A percentile compares a stretch with the other conserved stretches of the same genome.
Evolutionary conservation across 2,329 filamentous ascomycete species (phyloP).

Genomic region (Penicillium sp.): DNA sequence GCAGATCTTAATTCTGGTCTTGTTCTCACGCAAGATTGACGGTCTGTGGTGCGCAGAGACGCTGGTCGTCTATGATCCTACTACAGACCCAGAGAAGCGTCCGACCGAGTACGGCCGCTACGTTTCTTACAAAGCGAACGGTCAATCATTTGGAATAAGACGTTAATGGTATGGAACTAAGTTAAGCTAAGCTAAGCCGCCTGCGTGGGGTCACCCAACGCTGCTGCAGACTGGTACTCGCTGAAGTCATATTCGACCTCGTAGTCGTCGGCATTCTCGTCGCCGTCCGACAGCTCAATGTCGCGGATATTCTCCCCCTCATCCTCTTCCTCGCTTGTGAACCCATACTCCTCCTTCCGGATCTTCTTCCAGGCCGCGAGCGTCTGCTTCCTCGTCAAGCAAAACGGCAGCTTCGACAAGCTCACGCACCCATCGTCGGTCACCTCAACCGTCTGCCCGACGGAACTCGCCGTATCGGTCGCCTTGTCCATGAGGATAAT

Average conservation of each 20-base stretch:
- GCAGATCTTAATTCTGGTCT: no score
- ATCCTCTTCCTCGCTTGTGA: constrained; percentile 36
- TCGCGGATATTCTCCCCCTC: constrained; percentile 41
- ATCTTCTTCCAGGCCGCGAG: constrained; percentile 43
- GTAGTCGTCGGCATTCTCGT: constrained; percentile 38
- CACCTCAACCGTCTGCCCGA: constrained; percentile 36
- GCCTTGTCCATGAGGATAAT: constrained; percentile 43
- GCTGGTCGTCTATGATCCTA: no score
- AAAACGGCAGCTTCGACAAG: constrained; percentile 40
- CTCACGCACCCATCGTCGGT: constrained; percentile 37
- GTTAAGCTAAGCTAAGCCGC: not conserved
- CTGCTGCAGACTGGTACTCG: constrained; percentile 31
- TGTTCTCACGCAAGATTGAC: no score
- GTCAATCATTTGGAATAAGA: no score
- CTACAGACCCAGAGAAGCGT: no score
- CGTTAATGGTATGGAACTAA: no score
- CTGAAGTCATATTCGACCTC: constrained; percentile 43
- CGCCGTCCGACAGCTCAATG: constrained; percentile 39
- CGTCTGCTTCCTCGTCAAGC: constrained; percentile 38
- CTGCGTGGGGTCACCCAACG: constrained; percentile 13
- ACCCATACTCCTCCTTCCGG: constrained; percentile 40
- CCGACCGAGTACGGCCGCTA: no score
- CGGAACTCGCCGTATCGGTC: constrained; percentile 40
- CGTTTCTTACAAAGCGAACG: no score
- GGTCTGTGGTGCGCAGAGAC: no score